Evolutionary conservation across 192 early-diverging fungal species (phyloP).

Genomic region (Gonapodya sp.): DNA sequence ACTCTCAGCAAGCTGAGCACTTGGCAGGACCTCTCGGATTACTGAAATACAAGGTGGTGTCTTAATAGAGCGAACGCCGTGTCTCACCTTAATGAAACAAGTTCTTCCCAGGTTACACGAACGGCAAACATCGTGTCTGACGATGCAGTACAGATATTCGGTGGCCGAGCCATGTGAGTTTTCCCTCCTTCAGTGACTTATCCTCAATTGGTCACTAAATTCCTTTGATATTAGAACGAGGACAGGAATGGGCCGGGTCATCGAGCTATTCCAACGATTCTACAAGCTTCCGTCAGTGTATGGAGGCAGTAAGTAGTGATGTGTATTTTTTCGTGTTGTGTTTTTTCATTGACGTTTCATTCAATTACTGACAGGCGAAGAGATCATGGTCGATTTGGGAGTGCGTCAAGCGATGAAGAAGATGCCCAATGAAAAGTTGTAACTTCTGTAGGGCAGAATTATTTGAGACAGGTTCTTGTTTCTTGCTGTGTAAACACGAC

Average conservation of each 20-base stretch:
- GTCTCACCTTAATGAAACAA: neutral
- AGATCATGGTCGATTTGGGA: neutral
- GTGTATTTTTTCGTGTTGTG: too few relatives aligned
- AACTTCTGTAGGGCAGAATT: too few relatives aligned
- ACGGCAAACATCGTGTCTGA: conserved; percentile 49
- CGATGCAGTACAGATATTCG: conserved; percentile 63
- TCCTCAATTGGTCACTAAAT: conserved; percentile 7
- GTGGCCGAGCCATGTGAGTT: conserved; percentile 40
- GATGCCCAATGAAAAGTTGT: conserved; percentile 7
- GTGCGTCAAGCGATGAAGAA: conserved; percentile 10
- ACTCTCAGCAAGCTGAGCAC: conserved; percentile 48
- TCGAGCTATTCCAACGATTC: conserved; percentile 54
- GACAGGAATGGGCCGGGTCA: conserved; percentile 57
- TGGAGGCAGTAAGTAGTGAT: conserved; percentile 30
- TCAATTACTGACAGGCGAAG: too few relatives aligned
- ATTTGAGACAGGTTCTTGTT: too few relatives aligned
- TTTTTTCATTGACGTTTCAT: too few relatives aligned
- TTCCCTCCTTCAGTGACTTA: conserved; percentile 11
- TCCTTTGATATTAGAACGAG: neutral
- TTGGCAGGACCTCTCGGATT: conserved; percentile 59
- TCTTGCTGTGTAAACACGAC: too few relatives aligned
- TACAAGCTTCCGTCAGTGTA: conserved; percentile 50
- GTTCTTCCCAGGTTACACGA: conserved; percentile 40
- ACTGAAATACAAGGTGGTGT: conserved; percentile 21
- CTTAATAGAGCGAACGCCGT: neutral